Conservation (phyloP, 306 rosid genomes). For the Ammopiptanthus mongolicus region DNA sequence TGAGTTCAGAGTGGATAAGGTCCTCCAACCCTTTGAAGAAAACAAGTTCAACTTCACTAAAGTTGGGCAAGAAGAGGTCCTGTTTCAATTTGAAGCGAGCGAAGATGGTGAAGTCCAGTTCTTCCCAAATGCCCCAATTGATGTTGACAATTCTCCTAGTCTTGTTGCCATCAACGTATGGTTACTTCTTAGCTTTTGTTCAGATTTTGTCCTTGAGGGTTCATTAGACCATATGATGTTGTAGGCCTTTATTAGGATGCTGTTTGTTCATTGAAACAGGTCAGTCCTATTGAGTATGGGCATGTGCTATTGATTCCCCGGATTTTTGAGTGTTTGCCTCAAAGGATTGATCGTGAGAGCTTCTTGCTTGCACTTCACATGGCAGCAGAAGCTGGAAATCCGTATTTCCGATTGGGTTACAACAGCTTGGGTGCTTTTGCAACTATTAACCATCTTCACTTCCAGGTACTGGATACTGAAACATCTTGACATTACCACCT, state of each 20-base stretch:
- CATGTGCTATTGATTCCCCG: constrained; percentile 88
- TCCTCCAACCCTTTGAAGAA: constrained; percentile 85
- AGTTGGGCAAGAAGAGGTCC: constrained; percentile 93
- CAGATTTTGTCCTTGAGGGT: neutral
- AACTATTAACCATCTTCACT: constrained; percentile 97
- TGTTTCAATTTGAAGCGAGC: constrained; percentile 73
- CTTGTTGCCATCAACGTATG: constrained; percentile 88
- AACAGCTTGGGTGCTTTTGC: constrained; percentile 98
- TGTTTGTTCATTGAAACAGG: constrained; percentile 47
- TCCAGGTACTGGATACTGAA: constrained; percentile 54
- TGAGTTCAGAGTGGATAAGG: constrained; percentile 88
- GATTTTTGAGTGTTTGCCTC: constrained; percentile 71
- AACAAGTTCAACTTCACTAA: constrained; percentile 87
- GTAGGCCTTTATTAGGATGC: neutral
- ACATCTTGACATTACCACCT: neutral
- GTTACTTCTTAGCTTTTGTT: neutral
- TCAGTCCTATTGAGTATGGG: constrained; percentile 94
- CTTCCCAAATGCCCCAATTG: constrained; percentile 66
- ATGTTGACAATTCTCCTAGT: constrained; percentile 70
- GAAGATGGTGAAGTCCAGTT: constrained; percentile 70
- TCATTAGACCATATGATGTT: neutral
- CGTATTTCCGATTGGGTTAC: constrained; percentile 82
- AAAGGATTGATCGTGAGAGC: constrained; percentile 80
- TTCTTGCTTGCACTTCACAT: constrained; percentile 78
- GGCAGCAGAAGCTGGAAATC: constrained; percentile 75